Evolutionary conservation across 2,329 filamentous ascomycete genomes (phyloP).

Genomic region (Coleophoma eucalyptorum): DNA sequence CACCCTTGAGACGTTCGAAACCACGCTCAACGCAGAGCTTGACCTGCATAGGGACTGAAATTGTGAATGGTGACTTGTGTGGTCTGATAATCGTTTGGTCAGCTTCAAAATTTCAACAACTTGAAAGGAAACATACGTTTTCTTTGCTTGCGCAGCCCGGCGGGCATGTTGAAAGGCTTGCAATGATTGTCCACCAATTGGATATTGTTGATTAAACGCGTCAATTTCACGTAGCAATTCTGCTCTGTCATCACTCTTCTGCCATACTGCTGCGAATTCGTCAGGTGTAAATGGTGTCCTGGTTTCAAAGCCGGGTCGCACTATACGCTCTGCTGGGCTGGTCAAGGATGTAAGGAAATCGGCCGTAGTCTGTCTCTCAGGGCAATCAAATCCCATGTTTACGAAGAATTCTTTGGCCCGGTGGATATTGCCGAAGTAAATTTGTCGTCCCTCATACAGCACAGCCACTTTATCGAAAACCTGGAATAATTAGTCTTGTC

Average conservation of each 20-base stretch:
- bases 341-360: constrained; percentile 79
- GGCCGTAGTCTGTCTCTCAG: constrained; percentile 46
- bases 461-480: constrained; percentile 67
- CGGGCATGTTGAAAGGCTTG: constrained; percentile 37
- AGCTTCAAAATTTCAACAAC: neutral
- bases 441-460: constrained; percentile 64
- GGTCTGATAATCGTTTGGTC: constrained; percentile 47
- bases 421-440: constrained; percentile 65
- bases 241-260: constrained; percentile 40
- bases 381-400: constrained; percentile 69
- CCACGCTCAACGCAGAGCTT: constrained; percentile 77
- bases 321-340: constrained; percentile 51
- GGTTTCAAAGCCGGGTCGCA: constrained; percentile 53
- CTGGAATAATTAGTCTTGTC: constrained; percentile 31
- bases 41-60: constrained; percentile 74
- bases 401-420: constrained; percentile 67
- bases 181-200: constrained; percentile 23
- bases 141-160: constrained; percentile 22
- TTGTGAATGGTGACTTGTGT: constrained; percentile 73
- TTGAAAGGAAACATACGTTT: constrained; percentile 3
- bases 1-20: constrained; percentile 71
- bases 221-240: constrained; percentile 42
- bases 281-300: constrained; percentile 49
- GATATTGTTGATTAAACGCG: constrained; percentile 42
- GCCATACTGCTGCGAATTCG: constrained; percentile 50